Base-by-base conservation (phyloP, 176 grass and related monocot genomes). In the Eleusine indica region DNA sequence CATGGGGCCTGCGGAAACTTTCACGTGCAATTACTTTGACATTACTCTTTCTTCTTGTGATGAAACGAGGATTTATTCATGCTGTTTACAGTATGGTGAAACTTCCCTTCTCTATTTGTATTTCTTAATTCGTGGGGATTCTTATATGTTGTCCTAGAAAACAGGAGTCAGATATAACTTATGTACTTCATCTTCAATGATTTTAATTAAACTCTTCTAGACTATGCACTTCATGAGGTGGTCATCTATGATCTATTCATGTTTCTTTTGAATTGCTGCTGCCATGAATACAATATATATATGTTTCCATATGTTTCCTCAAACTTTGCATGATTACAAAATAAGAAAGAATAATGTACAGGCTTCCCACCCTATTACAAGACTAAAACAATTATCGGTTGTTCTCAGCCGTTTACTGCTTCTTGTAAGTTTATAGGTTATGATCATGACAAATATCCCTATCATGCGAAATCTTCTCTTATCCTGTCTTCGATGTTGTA, bases 51-150 rank as follows among this genome's bases (percentile, higher is more conserved):
- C 92, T 98, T 68, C 92, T 98, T 80, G 96, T 91, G 75, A 93
- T 98, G 71, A 95, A 95, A 90, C 90, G 85, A 88, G 96, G 96
- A 79, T 94, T 95, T 80, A 91, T 98, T 91, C 91, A 95, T 93
- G 96, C 92, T 84, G 87, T 90, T 87, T 98, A 98, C 73, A 93
- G 96, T 98, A 95, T 84, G 92, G 80, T 93, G 92, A 89, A 94
- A 93, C 84, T 78, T 90, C 84, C 82, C 80, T 88, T 89, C 91
- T 88, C 77, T 77, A 9, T 72, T 68, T 86, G 25, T 73, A n/a
- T 84, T 80, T 82, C 30, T 82, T 70, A 51, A 63, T 70, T 63
- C 48, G 35, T 73, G 66, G 43, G 75, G n/a, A 5, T 53, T 57
- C 49, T 73, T 79, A 73, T 46, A n/a, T 69, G 38, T 72, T 72